A percentile compares a stretch with the other conserved stretches of the same genome.
phyloP scores from a whole-genome alignment of 768 basidiomycete species.

The Termitomyces sp. region DNA sequence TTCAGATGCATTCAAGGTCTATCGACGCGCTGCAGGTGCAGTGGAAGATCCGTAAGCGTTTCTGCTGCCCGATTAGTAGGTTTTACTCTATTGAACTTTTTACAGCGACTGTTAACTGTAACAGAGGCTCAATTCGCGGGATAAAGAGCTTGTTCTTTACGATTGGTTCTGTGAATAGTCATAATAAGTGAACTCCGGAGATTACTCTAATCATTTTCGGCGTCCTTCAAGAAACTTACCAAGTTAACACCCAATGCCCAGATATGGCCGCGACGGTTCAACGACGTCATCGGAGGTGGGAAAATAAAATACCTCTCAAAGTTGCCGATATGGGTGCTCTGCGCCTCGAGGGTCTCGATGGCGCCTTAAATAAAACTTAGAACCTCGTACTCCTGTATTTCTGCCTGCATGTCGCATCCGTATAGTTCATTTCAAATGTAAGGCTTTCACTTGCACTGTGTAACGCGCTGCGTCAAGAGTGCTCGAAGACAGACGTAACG shows the following conservation, averaged over 20 bases:
- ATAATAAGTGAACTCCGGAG: not conserved
- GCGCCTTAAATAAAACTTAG: too few relatives aligned
- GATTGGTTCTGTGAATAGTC: conserved; percentile 35
- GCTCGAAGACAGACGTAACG: too few relatives aligned
- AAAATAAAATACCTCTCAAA: conserved; percentile 49
- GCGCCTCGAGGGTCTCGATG: too few relatives aligned
- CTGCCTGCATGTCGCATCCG: too few relatives aligned
- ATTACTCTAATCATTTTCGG: not conserved
- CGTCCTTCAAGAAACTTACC: conserved; percentile 34
- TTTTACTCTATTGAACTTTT: not conserved
- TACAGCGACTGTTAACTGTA: conserved; percentile 46
- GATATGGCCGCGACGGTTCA: conserved; percentile 61
- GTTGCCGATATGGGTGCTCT: conserved; percentile 45
- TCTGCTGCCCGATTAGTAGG: not conserved
- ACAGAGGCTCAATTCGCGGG: conserved; percentile 40
- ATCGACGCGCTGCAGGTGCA: conserved; percentile 49
- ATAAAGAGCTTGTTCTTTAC: conserved; percentile 49
- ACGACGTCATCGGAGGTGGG: conserved; percentile 51
- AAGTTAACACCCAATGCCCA: conserved; percentile 61
- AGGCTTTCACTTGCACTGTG: too few relatives aligned
- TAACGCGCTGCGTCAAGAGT: too few relatives aligned
- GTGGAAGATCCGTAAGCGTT: conserved; percentile 39
- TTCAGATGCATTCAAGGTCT: conserved; percentile 52
- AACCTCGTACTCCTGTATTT: too few relatives aligned
- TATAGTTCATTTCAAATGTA: too few relatives aligned